Base-by-base conservation (phyloP, 805 yeast species). In the Danielia oregonensis region DNA sequence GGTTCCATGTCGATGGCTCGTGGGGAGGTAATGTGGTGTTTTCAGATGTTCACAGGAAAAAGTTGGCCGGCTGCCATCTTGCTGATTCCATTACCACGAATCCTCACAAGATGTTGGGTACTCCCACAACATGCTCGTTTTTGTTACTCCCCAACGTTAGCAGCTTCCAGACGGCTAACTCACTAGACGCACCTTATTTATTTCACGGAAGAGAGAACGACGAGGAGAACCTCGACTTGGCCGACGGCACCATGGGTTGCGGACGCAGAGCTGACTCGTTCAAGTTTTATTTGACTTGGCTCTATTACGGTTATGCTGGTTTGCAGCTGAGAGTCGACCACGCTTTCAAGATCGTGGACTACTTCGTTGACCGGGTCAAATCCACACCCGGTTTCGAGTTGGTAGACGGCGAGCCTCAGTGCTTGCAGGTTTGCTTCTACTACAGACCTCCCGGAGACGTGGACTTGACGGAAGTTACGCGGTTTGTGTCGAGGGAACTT, bases 241-340 rank as follows among this genome's bases (percentile, higher is more conserved):
- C 91, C 1, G 91, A 84, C 55, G 94, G 93, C 10, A 86, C 95
- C 2, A 80, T 86, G 89, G 95, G 94, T 6, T 86, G 95, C 55
- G 95, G 95, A 10, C 74, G 95, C 46, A 71, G 95, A 35, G 78
- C 93, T 0, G 95, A 86, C 55, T 75, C 91, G 3, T 63, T 86
- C 55, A 86, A 86, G 59, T 68, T 86, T 49, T 86, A 82, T 55
- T 55, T 86, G 53, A 78, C 84, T 1, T 86, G 95, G 95, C 64
- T 80, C 39, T 86, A 82, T 65, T 86, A 80, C 49, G 95, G 95
- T 3, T 57, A 63, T 3, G 48, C 57, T 24, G 95, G 95, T 1
- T 82, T 79, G 47, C 77, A 62, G 21, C 53, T 65, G 30, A 65
- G 95, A 26, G 72, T 86, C 4, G 83, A 86, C 48, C 89, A 84